These are phyloP conservation scores for Endoconidiophora laricicola DNA, from an alignment of 2,329 filamentous ascomycete species.

Conservation along the genomic window DNA sequence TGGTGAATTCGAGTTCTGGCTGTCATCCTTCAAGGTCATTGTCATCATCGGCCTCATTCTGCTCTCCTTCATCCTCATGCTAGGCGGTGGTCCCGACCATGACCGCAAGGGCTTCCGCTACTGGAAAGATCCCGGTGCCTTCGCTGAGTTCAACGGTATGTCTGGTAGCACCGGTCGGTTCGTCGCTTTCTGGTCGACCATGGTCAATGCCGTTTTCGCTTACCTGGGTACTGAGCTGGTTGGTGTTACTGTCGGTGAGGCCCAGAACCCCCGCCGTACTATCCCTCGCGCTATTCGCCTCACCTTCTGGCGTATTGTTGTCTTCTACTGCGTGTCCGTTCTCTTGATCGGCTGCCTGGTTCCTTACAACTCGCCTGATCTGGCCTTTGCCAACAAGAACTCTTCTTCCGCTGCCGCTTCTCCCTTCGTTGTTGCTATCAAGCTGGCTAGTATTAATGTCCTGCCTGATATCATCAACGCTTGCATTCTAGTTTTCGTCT, in stretches of 20 bases:
- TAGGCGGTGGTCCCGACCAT: slow-evolving; percentile 47
- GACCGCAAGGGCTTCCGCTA: slow-evolving; percentile 49
- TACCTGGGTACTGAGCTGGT: slow-evolving; percentile 64
- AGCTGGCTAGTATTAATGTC: slow-evolving; percentile 41
- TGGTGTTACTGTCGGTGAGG: slow-evolving; percentile 63
- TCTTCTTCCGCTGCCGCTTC: slow-evolving; percentile 41
- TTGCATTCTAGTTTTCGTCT: slow-evolving; percentile 59
- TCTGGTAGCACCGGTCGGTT: slow-evolving; percentile 34
- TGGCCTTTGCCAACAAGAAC: slow-evolving; percentile 37
- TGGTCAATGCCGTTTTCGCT: slow-evolving; percentile 64
- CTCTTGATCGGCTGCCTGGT: slow-evolving; percentile 63
- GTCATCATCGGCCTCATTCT: slow-evolving; percentile 51
- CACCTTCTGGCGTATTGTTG: slow-evolving; percentile 65
- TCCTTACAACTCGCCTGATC: slow-evolving; percentile 46
- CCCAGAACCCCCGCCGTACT: slow-evolving; percentile 60
- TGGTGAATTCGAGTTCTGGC: slow-evolving; percentile 47
- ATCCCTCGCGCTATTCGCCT: slow-evolving; percentile 64
- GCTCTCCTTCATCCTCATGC: slow-evolving; percentile 43
- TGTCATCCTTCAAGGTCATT: slow-evolving; percentile 50
- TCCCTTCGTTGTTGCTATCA: slow-evolving; percentile 61
- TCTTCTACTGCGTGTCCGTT: slow-evolving; percentile 64
- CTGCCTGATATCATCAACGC: slow-evolving; percentile 56
- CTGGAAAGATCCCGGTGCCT: slow-evolving; percentile 45
- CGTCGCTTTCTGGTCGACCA: slow-evolving; percentile 49
- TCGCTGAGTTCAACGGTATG: slow-evolving; percentile 28